A percentile compares a stretch with the other conserved stretches of the same genome.
Conservation (phyloP, 495 filamentous ascomycete species). For the Aspergillus carlsbadensis region DNA sequence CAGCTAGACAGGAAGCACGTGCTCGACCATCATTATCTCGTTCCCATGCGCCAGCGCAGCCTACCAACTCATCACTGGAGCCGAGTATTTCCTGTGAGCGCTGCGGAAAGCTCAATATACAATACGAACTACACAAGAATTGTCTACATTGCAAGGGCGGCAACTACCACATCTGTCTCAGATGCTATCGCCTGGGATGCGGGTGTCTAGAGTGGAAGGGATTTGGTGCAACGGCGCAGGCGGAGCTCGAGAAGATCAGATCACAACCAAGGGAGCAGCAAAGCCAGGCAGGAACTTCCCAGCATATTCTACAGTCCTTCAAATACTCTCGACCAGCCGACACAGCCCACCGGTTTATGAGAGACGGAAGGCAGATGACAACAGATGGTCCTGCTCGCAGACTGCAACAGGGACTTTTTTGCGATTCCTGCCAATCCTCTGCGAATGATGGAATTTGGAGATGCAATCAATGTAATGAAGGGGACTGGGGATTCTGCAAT, state of each 20-base stretch:
- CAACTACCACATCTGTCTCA: constrained; percentile 71
- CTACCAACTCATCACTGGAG: constrained; percentile 52
- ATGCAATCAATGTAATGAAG: constrained; percentile 80
- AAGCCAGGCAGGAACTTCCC: constrained; percentile 40
- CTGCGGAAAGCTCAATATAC: constrained; percentile 65
- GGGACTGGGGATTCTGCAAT: constrained; percentile 90
- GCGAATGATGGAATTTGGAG: constrained; percentile 81
- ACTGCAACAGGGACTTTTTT: constrained; percentile 81
- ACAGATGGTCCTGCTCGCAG: constrained; percentile 63
- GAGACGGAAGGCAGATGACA: constrained; percentile 43
- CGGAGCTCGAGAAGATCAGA: constrained; percentile 49
- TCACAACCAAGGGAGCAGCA: constrained; percentile 44
- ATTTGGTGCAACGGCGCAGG: constrained; percentile 63
- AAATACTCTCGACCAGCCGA: constrained; percentile 61
- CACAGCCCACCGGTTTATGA: constrained; percentile 23
- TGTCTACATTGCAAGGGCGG: constrained; percentile 69
- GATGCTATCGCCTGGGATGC: constrained; percentile 70
- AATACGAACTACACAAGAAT: constrained; percentile 79
- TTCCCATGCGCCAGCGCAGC: constrained; percentile 24
- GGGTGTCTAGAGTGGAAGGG: constrained; percentile 81
- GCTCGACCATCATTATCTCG: constrained; percentile 37
- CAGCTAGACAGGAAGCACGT: constrained; percentile 26
- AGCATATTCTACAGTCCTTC: constrained; percentile 66
- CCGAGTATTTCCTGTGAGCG: constrained; percentile 69
- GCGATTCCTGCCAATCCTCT: constrained; percentile 66